These are phyloP conservation scores for Fonsecaea monophora DNA, from an alignment of 2,329 filamentous ascomycete genomes.

Conservation along the genomic window DNA sequence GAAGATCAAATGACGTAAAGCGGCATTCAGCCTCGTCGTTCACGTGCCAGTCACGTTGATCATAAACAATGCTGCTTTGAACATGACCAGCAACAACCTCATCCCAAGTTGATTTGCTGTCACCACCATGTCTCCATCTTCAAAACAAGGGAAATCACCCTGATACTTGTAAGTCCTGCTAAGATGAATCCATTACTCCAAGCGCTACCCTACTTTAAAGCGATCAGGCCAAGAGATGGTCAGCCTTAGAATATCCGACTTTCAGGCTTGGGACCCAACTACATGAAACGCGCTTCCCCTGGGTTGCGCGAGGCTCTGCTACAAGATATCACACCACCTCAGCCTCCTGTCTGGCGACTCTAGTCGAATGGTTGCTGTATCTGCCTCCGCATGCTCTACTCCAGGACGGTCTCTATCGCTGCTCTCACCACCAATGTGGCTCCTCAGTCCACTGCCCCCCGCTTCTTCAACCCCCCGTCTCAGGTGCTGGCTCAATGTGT, in stretches of 20 bases:
- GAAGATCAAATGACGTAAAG: constrained; percentile 7
- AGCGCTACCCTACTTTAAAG: background rate
- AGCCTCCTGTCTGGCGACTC: background rate
- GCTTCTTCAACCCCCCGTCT: background rate
- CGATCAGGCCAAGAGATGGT: background rate
- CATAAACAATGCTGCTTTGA: background rate
- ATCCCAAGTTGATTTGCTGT: background rate
- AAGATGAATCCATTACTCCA: background rate
- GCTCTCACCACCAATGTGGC: constrained; percentile 1
- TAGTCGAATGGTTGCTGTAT: background rate
- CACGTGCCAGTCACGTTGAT: background rate
- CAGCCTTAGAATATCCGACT: background rate
- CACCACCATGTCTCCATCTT: background rate
- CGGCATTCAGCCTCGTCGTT: background rate
- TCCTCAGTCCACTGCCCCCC: constrained; percentile 1
- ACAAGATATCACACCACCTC: constrained; percentile 1
- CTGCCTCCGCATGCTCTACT: background rate
- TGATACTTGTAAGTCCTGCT: background rate
- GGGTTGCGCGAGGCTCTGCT: background rate
- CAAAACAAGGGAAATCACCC: background rate
- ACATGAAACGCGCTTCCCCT: constrained; percentile 3
- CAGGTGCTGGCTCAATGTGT: background rate
- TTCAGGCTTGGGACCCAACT: background rate
- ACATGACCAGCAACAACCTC: background rate
- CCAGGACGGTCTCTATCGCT: background rate